A percentile compares a stretch with the other conserved stretches of the same genome.
Conservation (phyloP, 2,329 filamentous ascomycete species). For the Hypoxylon sp. region DNA sequence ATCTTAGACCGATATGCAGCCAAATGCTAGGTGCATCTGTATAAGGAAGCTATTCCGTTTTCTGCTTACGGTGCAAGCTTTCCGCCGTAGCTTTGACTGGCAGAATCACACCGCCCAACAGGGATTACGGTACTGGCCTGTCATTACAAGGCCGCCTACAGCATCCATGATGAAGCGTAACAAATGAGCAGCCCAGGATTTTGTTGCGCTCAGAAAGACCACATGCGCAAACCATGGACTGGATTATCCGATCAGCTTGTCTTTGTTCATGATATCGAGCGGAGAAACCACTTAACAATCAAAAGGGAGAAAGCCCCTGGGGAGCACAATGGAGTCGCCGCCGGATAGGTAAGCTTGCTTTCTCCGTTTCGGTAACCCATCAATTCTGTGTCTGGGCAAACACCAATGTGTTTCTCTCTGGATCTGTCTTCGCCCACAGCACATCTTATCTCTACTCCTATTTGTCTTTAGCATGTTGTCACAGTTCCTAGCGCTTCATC, state of each 20-base stretch:
- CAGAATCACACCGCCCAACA: conserved; percentile 7
- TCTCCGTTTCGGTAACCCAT: conserved; percentile 19
- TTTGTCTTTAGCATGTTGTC: conserved; percentile 4
- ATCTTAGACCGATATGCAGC: background rate
- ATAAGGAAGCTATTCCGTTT: conserved; percentile 19
- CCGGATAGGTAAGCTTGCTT: conserved; percentile 49
- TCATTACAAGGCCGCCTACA: background rate
- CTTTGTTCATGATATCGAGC: conserved; percentile 44
- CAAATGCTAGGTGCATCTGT: conserved; percentile 5
- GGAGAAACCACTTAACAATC: conserved; percentile 18
- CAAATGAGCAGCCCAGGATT: background rate
- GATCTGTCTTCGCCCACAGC: conserved; percentile 6
- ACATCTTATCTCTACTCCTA: conserved; percentile 7
- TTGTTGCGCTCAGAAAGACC: conserved; percentile 13
- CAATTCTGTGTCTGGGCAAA: conserved; percentile 18
- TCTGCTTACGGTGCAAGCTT: conserved; percentile 4
- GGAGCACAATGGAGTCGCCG: conserved; percentile 48
- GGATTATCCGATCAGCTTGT: conserved; percentile 35
- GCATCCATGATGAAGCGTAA: conserved; percentile 10
- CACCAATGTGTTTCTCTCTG: background rate
- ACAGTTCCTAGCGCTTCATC: background rate
- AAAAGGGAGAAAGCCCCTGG: conserved; percentile 21
- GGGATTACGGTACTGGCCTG: background rate
- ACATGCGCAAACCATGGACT: conserved; percentile 22
- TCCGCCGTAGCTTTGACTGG: conserved; percentile 4